A percentile compares a stretch with the other conserved stretches of the same genome.
Evolutionary conservation across 2,329 filamentous ascomycete species (phyloP).

Genomic region (Arachnomyces sp.): DNA sequence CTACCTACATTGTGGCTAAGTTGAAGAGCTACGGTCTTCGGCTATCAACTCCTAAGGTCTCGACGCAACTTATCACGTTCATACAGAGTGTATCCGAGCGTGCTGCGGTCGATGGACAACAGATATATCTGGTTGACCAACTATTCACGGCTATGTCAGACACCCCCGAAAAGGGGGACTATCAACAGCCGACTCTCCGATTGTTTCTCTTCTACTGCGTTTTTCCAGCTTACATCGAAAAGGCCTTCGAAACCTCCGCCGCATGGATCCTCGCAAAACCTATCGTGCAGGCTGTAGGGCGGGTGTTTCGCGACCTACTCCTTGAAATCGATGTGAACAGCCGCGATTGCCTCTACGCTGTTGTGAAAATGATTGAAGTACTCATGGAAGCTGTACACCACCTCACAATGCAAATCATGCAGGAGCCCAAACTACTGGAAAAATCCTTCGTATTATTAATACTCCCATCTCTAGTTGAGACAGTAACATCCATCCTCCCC

Average conservation of each 20-base stretch:
- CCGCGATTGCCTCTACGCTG: constrained; percentile 27
- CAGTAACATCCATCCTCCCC: constrained; percentile 33
- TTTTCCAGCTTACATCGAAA: constrained; percentile 50
- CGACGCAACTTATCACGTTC: constrained; percentile 50
- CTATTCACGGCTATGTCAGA: constrained; percentile 42
- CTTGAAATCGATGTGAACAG: constrained; percentile 39
- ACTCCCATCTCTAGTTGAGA: constrained; percentile 32
- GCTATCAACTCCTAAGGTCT: constrained; percentile 39
- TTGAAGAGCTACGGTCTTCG: constrained; percentile 52
- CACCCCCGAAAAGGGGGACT: constrained; percentile 34
- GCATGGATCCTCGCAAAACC: constrained; percentile 48
- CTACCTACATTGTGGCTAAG: constrained; percentile 54
- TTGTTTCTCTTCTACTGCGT: constrained; percentile 46
- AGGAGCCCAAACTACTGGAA: constrained; percentile 26
- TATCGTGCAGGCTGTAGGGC: constrained; percentile 40
- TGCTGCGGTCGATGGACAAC: constrained; percentile 50
- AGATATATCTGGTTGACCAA: constrained; percentile 48
- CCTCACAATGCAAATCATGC: constrained; percentile 28
- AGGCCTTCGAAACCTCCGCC: constrained; percentile 34
- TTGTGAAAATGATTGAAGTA: constrained; percentile 28
- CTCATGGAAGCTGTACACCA: constrained; percentile 32
- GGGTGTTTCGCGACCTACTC: constrained; percentile 36
- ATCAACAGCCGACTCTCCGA: constrained; percentile 39
- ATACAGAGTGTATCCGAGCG: constrained; percentile 52
- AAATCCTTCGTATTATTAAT: constrained; percentile 33